phyloP scores from a whole-genome alignment of 768 basidiomycete genomes.

The Boletus sensibilis region DNA sequence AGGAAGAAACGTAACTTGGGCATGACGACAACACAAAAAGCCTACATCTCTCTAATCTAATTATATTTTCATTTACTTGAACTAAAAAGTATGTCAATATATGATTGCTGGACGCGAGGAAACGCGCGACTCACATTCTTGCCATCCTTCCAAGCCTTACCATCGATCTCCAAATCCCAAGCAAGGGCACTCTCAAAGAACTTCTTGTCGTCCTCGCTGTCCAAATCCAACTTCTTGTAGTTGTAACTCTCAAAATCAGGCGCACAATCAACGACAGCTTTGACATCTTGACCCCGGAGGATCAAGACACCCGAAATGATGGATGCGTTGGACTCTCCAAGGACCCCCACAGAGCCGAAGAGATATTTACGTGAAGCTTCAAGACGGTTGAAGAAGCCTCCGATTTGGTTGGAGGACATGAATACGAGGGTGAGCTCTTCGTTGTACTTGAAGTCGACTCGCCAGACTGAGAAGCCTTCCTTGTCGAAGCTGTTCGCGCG shows the following conservation, averaged over 20 bases:
- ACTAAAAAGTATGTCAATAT: conserved; percentile 12
- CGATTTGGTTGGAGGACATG: conserved; percentile 94
- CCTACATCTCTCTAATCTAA: conserved; percentile 27
- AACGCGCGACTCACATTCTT: conserved; percentile 68
- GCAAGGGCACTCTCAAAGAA: conserved; percentile 93
- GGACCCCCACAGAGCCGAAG: conserved; percentile 90
- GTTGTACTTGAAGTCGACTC: conserved; percentile 97
- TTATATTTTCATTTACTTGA: conserved; percentile 19
- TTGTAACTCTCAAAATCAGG: conserved; percentile 92
- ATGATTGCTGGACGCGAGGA: not conserved
- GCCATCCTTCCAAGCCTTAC: conserved; percentile 88
- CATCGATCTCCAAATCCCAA: conserved; percentile 89
- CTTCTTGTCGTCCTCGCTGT: conserved; percentile 70
- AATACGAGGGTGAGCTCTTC: conserved; percentile 87
- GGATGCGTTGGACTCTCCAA: conserved; percentile 76
- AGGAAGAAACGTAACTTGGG: conserved; percentile 2
- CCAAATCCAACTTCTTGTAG: conserved; percentile 75
- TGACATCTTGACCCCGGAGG: conserved; percentile 72
- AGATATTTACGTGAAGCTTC: conserved; percentile 97
- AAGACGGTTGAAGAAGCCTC: conserved; percentile 96
- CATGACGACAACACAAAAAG: conserved; percentile 11
- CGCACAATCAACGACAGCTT: conserved; percentile 71
- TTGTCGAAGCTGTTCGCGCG: conserved; percentile 66
- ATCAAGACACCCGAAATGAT: conserved; percentile 82
- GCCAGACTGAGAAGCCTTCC: conserved; percentile 87